Percentiles rank a stretch among this genome's conserved stretches.
phyloP scores from a whole-genome alignment of 306 rosid species.

The Nissolia schottii region DNA sequence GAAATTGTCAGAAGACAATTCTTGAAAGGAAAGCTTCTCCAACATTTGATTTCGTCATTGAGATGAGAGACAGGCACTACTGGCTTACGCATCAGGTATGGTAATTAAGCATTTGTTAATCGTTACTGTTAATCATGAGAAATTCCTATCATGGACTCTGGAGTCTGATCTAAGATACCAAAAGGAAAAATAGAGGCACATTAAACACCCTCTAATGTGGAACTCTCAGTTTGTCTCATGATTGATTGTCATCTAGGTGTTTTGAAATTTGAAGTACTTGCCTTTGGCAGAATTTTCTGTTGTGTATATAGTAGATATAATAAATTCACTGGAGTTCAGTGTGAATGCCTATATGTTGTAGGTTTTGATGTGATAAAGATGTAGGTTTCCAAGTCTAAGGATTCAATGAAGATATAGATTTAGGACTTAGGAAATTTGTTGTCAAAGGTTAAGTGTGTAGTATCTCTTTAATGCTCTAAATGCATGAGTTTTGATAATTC shows the following conservation, averaged over 20 bases:
- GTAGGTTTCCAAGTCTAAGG: too few relatives aligned
- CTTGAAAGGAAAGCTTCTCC: conserved; percentile 75
- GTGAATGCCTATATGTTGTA: too few relatives aligned
- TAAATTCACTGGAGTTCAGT: too few relatives aligned
- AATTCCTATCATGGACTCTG: neutral
- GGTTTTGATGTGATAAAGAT: too few relatives aligned
- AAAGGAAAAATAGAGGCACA: neutral
- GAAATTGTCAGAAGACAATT: conserved; percentile 58
- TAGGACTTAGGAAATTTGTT: too few relatives aligned
- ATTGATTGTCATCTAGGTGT: neutral
- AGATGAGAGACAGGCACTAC: conserved; percentile 70
- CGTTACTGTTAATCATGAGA: conserved; percentile 1
- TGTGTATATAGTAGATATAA: too few relatives aligned
- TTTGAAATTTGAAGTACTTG: neutral
- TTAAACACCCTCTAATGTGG: neutral
- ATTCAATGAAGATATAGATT: too few relatives aligned
- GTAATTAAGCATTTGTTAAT: conserved; percentile 17
- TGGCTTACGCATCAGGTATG: conserved; percentile 73
- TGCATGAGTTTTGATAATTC: too few relatives aligned
- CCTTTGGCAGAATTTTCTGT: neutral
- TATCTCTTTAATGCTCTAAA: too few relatives aligned
- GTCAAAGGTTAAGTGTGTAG: too few relatives aligned
- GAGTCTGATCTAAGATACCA: neutral
- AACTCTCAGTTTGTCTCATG: neutral
- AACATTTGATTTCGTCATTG: conserved; percentile 64